Conservation (phyloP, 371 early-diverging fungal genomes). For the Ordospora pajunii region DNA sequence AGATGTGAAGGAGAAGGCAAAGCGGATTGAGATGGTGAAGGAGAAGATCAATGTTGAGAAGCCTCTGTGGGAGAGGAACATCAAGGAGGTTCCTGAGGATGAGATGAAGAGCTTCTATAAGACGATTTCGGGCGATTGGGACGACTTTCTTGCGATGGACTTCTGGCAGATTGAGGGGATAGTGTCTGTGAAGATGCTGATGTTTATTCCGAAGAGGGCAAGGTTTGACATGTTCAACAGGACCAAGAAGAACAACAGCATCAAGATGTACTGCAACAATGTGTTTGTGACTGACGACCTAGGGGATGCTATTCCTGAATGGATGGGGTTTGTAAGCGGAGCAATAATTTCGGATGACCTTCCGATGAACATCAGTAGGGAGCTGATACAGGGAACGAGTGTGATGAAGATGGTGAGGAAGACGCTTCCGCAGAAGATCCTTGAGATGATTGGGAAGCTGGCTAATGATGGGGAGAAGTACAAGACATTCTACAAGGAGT, state of each 20-base stretch:
- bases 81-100: constrained; percentile 73
- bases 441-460: constrained; percentile 78
- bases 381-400: constrained; percentile 83
- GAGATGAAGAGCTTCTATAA: constrained; percentile 85
- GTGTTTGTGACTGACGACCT: constrained; percentile 88
- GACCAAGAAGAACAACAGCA: constrained; percentile 76
- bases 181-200: constrained; percentile 77
- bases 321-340: constrained; percentile 73
- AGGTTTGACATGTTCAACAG: constrained; percentile 77
- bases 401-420: constrained; percentile 81
- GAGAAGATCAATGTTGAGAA: constrained; percentile 66
- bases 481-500: constrained; percentile 80
- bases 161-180: constrained; percentile 79
- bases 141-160: constrained; percentile 75
- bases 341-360: constrained; percentile 85
- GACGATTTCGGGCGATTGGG: constrained; percentile 81
- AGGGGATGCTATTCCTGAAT: constrained; percentile 74
- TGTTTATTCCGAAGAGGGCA: constrained; percentile 76
- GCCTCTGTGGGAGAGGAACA: constrained; percentile 84
- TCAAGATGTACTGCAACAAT: constrained; percentile 83
- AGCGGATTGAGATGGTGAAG: constrained; percentile 65
- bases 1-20: constrained; percentile 64
- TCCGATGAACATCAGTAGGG: constrained; percentile 87
- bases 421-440: constrained; percentile 77
- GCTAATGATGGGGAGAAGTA: constrained; percentile 73